Base-by-base conservation (phyloP, 257 asterid genomes). In the Solanum lignicaule region DNA sequence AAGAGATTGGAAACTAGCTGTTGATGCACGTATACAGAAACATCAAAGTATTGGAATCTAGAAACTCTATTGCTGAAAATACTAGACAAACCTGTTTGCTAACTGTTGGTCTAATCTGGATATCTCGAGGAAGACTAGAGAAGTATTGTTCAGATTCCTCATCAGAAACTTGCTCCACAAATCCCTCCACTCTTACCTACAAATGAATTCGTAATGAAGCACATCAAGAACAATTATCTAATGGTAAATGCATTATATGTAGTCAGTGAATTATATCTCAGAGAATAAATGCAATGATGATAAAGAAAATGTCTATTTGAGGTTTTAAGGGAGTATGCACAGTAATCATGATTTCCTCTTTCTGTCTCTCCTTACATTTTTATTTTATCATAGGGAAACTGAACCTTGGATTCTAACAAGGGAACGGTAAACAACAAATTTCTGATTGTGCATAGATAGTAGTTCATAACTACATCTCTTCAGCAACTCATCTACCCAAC, bases 101-200 rank as follows among this genome's bases (percentile, higher is more conserved):
- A 89, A 94, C 94, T 79, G 94, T 92, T 83, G 98, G 96, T 76
- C 98, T 95, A 89, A 95, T 94, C 90, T 92, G 96, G 91, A 94
- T 93, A 87, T 96, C 98, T 91, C 93, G 92, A 39, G 97, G 96
- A 81, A 95, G 98, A 90, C 95, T 95, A 91, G 93, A 94, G 88
- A 94, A 95, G 91, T 91, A 94, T 86, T 90, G 92, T 68, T 94
- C 95, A 88, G 98, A 92, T 91, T 94, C 98, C 91, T 94, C 97
- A 46, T 93, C 95, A 29, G 95, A 91, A 32, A 94, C 94, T 90
- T 92, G 94, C 75, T 92, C 91, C 83, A 93, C 98, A 8, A 94
- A 85, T 81, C 98, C 98, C 91, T 95, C 98, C 74, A 95, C 90
- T 91, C 98, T 93, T 86, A 95, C 95, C 98, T 94, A 90, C 87